Evolutionary conservation across 2,329 filamentous ascomycete species (phyloP).

Genomic region (Fusarium proliferatum): DNA sequence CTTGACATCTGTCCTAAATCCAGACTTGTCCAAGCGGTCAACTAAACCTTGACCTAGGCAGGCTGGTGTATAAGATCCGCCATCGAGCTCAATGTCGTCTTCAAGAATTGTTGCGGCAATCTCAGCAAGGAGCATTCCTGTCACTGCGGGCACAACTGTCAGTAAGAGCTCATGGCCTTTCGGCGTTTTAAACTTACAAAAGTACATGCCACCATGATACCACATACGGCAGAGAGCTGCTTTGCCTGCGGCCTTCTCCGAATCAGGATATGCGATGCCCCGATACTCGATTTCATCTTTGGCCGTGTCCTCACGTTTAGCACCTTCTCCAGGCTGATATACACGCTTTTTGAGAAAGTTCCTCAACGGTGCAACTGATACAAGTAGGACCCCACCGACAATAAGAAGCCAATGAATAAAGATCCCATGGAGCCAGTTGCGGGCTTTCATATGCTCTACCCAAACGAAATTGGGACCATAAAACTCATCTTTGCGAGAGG

Average conservation of each 20-base stretch:
- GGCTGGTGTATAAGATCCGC: constrained; percentile 78
- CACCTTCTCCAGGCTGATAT: constrained; percentile 66
- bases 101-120: constrained; percentile 74
- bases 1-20: constrained; percentile 71
- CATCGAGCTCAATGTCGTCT: constrained; percentile 68
- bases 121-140: constrained; percentile 71
- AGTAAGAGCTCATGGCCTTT: not conserved
- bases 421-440: constrained; percentile 62
- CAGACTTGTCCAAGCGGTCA: constrained; percentile 69
- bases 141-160: constrained; percentile 60
- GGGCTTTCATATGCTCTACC: constrained; percentile 63
- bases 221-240: constrained; percentile 66
- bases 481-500: constrained; percentile 56
- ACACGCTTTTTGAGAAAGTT: constrained; percentile 57
- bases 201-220: constrained; percentile 72
- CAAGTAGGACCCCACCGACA: constrained; percentile 57
- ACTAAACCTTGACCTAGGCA: constrained; percentile 75
- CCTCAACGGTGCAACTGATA: constrained; percentile 59
- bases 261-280: constrained; percentile 72
- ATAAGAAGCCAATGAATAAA: constrained; percentile 61
- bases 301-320: constrained; percentile 62
- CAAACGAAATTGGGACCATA: constrained; percentile 73
- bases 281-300: constrained; percentile 72
- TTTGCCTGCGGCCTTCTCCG: constrained; percentile 54
- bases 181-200: constrained; percentile 59